Percentiles rank a stretch among this genome's conserved stretches.
Evolutionary conservation across 2,329 filamentous ascomycete species (phyloP).

Genomic region (Aspergillus melleus): DNA sequence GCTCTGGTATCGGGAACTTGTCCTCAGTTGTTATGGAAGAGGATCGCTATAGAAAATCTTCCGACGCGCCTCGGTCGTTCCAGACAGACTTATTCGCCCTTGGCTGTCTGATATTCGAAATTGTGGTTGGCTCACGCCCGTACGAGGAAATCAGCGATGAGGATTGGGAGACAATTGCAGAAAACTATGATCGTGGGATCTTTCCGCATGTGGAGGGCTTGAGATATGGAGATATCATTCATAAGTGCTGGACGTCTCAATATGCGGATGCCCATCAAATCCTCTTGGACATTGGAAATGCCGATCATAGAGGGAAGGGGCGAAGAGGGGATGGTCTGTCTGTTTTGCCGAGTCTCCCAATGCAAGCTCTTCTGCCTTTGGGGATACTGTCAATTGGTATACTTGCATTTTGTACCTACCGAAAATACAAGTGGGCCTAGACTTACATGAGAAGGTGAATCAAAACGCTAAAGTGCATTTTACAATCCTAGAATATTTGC

Average conservation of each 20-base stretch:
- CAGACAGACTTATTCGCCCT: too few relatives aligned
- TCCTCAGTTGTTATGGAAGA: too few relatives aligned
- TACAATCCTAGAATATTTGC: too few relatives aligned
- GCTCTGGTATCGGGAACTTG: too few relatives aligned
- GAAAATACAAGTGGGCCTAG: not conserved
- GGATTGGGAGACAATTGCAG: too few relatives aligned
- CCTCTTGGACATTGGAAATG: not conserved
- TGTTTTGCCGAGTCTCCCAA: not conserved
- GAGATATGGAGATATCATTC: constrained; percentile 1
- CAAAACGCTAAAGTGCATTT: too few relatives aligned
- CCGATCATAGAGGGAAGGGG: not conserved
- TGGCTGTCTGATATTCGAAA: too few relatives aligned
- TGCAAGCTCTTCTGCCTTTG: not conserved
- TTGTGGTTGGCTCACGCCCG: too few relatives aligned
- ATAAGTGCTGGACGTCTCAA: not conserved
- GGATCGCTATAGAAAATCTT: too few relatives aligned
- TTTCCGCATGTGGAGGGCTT: constrained; percentile 1
- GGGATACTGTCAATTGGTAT: not conserved
- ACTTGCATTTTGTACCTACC: constrained; percentile 3
- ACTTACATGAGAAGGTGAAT: not conserved
- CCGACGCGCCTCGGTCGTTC: too few relatives aligned
- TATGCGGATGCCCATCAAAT: not conserved
- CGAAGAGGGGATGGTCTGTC: not conserved
- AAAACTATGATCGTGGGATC: constrained; percentile 3
- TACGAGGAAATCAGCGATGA: too few relatives aligned